Evolutionary conservation across 139 green algal genomes (phyloP).

Genomic region (Haematococcus sp.): DNA sequence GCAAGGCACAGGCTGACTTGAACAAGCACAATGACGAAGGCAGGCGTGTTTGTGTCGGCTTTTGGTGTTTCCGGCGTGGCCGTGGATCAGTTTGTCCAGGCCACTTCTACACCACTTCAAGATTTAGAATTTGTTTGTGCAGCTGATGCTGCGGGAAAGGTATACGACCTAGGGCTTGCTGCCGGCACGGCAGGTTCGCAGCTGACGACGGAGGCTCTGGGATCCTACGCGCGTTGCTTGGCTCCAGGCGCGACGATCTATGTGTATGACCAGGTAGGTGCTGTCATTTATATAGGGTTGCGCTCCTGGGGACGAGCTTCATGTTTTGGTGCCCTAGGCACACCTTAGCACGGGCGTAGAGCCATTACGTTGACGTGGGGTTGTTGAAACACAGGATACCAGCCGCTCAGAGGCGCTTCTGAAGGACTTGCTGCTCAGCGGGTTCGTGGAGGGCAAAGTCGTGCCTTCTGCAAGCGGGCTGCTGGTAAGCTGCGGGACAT

Average conservation of each 20-base stretch:
- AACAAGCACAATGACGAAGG: background rate
- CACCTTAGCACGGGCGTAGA: no score
- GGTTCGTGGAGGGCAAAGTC: constrained; percentile 34
- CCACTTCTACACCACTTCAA: background rate
- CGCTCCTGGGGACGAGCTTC: no score
- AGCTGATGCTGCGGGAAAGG: background rate
- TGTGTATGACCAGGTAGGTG: constrained; percentile 3
- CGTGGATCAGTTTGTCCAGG: constrained; percentile 3
- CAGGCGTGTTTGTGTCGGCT: background rate
- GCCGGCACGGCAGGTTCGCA: background rate
- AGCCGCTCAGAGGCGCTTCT: constrained; percentile 13
- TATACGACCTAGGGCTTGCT: background rate
- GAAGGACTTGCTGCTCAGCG: constrained; percentile 58
- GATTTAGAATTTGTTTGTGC: background rate
- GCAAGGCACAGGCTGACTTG: no score
- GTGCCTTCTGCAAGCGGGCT: background rate
- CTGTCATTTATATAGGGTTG: no score
- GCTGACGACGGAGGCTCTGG: background rate
- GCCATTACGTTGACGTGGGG: no score
- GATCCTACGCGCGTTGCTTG: background rate
- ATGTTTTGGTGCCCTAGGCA: no score
- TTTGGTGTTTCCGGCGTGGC: background rate
- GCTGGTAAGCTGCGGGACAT: constrained; percentile 15
- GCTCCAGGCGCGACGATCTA: background rate
- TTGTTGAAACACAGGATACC: no score